phyloP scores from a whole-genome alignment of 306 rosid species.

The Quercus berberidifolia region DNA sequence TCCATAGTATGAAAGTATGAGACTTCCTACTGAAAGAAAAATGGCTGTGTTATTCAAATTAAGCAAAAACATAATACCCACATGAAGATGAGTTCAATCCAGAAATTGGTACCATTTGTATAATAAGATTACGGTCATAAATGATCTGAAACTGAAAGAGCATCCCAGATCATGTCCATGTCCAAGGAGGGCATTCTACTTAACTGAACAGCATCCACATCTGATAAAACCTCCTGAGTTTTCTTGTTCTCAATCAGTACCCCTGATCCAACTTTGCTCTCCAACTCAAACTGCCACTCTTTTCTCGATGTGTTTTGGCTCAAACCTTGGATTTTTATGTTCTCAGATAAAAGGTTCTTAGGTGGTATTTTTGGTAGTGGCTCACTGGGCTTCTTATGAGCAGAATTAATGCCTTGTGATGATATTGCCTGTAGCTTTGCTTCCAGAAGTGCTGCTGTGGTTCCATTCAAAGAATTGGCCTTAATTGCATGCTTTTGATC shows the following conservation, averaged over 20 bases:
- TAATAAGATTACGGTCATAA: conserved; percentile 24
- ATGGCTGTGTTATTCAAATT: neutral
- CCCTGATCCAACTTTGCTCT: conserved; percentile 28
- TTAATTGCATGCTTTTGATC: conserved; percentile 61
- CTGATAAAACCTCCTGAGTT: conserved; percentile 34
- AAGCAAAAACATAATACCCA: neutral
- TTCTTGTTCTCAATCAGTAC: conserved; percentile 41
- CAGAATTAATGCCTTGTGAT: conserved; percentile 29
- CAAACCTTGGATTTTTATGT: conserved; percentile 11
- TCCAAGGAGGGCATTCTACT: conserved; percentile 97
- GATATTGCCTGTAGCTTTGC: conserved; percentile 73
- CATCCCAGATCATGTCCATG: conserved; percentile 94
- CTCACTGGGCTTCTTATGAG: neutral
- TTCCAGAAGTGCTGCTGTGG: conserved; percentile 73
- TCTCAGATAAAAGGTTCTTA: conserved; percentile 22
- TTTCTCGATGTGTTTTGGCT: conserved; percentile 31
- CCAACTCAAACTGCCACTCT: conserved; percentile 32
- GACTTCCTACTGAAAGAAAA: neutral
- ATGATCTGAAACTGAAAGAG: conserved; percentile 61
- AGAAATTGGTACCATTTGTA: neutral
- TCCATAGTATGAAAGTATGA: neutral
- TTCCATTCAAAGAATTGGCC: conserved; percentile 60
- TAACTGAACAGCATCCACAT: conserved; percentile 68
- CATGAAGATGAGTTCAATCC: neutral
- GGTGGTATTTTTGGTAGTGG: conserved; percentile 5